Percentiles rank a stretch among this genome's conserved stretches.
phyloP scores from a whole-genome alignment of 2,329 filamentous ascomycete species.

The Colletotrichum liaoningense region DNA sequence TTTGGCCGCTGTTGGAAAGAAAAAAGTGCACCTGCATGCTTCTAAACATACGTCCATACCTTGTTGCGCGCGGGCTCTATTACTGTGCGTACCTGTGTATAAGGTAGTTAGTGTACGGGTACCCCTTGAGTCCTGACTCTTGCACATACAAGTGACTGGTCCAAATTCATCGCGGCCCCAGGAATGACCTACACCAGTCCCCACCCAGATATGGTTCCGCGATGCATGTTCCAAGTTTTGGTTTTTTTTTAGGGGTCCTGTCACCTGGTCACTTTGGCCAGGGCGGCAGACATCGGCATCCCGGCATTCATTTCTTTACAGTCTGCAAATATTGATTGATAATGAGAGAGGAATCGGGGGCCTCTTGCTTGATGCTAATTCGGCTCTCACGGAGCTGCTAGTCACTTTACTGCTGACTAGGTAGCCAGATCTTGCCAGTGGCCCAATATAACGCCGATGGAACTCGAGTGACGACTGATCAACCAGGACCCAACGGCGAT shows the following conservation, averaged over 20 bases:
- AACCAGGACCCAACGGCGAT: constrained; percentile 12
- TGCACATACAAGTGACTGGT: neutral
- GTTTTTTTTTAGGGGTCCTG: constrained; percentile 30
- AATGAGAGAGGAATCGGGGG: neutral
- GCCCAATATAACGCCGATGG: constrained; percentile 16
- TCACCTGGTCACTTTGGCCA: constrained; percentile 1
- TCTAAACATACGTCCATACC: neutral
- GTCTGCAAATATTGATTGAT: neutral
- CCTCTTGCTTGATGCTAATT: neutral
- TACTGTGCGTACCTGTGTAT: no score
- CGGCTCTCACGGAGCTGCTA: neutral
- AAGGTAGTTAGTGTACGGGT: neutral
- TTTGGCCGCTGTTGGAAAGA: neutral
- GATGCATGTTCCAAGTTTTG: constrained; percentile 33
- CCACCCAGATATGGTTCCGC: constrained; percentile 26
- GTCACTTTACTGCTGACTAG: neutral
- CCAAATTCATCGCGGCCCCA: neutral
- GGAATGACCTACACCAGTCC: neutral
- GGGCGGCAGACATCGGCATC: constrained; percentile 19
- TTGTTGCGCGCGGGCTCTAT: no score
- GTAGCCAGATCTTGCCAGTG: neutral
- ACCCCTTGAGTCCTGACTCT: neutral
- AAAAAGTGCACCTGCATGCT: neutral
- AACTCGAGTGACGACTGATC: constrained; percentile 27
- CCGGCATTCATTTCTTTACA: neutral